A percentile compares a stretch with the other conserved stretches of the same genome.
Conservation (phyloP, 805 yeast genomes). For the Saturnispora bothae region DNA sequence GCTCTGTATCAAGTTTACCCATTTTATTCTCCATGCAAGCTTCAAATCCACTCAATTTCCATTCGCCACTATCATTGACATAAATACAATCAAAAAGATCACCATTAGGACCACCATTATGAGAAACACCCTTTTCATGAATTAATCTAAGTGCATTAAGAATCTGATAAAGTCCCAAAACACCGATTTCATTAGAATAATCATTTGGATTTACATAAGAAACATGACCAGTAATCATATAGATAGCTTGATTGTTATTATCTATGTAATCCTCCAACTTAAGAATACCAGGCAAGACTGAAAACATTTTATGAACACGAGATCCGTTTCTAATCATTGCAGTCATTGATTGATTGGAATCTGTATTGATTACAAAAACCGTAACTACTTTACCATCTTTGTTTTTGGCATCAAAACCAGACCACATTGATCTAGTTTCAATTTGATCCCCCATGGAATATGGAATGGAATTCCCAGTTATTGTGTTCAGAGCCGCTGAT, state of each 20-base stretch:
- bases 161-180: constrained; percentile 48
- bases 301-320: constrained; percentile 42
- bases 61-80: constrained; percentile 63
- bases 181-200: constrained; percentile 26
- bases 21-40: constrained; percentile 38
- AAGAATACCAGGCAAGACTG: constrained; percentile 58
- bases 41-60: constrained; percentile 82
- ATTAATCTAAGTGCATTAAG: constrained; percentile 46
- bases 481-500: constrained; percentile 50
- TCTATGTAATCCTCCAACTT: constrained; percentile 49
- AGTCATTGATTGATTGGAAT: constrained; percentile 25
- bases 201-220: constrained; percentile 20
- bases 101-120: constrained; percentile 47
- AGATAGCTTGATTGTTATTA: constrained; percentile 48
- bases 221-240: constrained; percentile 60
- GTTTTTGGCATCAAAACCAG: constrained; percentile 46
- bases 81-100: constrained; percentile 42
- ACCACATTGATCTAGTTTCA: constrained; percentile 41
- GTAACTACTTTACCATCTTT: constrained; percentile 47
- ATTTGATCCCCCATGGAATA: constrained; percentile 41
- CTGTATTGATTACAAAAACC: constrained; percentile 13
- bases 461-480: constrained; percentile 51
- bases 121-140: constrained; percentile 44
- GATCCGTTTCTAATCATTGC: constrained; percentile 27
- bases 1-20: constrained; percentile 1